Base-by-base conservation (phyloP, 805 yeast genomes). In the Sugiyamaella valdiviana region DNA sequence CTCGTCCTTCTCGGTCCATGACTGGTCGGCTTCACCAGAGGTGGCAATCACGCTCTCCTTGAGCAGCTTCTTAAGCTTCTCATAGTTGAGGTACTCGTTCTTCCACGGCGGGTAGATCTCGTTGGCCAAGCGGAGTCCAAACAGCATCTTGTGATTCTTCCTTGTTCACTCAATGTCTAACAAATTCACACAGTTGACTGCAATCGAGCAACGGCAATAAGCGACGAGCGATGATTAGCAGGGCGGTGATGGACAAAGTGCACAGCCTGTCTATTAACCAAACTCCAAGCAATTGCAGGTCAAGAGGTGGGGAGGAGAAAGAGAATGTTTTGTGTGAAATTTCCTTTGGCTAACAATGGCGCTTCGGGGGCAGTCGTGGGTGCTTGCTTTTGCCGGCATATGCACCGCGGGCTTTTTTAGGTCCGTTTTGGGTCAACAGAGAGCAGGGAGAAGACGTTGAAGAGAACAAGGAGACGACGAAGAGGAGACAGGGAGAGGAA, bases 51-150 rank as follows among this genome's bases (percentile, higher is more conserved):
- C 59, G 21, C 57, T 26, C 75, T 83, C 83, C 58, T 88, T 85
- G 61, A 93, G 72, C 51, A 81, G 81, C 59, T 83, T 81, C 68
- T 93, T 91, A 63, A 91, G 74, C 61, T 85, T 91, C 67, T 91
- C 97, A 61, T 91, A 91, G 46, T 85, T 77, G 57, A 91, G 80
- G 67, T 93, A 93, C 68, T 93, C 88, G 68, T 83, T 77, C 64
- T 78, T 83, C 99, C 99, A 91, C 1, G 97, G 95, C 41, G 80
- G 80, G 67, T 85, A 88, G 32, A 80, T 79, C 64, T 90, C 97
- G 55, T 79, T 80, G 46, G 83, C 82, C 48, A 91, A 73, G 62
- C 85, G 87, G 44, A 78, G 86, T 46, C 95, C 95, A 62, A 91
- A 91, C 47, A 91, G 69, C 98, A 93, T 89, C 15, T 23, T 41